Evolutionary conservation across 495 filamentous ascomycete genomes (phyloP).

Genomic region (Chaetomium fimeti): DNA sequence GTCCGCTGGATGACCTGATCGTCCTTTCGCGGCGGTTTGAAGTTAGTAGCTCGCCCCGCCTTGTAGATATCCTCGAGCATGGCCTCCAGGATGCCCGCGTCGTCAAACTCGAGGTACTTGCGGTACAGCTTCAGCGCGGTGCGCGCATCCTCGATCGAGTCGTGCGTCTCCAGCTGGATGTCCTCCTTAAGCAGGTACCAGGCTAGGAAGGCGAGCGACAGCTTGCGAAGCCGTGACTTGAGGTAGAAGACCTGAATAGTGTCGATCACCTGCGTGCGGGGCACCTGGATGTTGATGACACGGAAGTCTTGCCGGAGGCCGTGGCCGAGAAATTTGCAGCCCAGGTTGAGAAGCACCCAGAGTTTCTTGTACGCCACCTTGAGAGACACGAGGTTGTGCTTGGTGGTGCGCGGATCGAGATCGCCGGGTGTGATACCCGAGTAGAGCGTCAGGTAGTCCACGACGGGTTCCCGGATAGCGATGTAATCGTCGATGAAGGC

Average conservation of each 20-base stretch:
- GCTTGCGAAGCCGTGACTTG: conserved; percentile 64
- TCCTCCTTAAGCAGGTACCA: conserved; percentile 84
- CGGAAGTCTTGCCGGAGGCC: conserved; percentile 92
- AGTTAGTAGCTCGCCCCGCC: conserved; percentile 67
- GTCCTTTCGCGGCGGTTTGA: conserved; percentile 62
- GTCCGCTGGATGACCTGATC: conserved; percentile 29
- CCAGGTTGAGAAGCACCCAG: conserved; percentile 92
- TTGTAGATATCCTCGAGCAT: conserved; percentile 82
- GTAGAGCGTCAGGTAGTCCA: conserved; percentile 91
- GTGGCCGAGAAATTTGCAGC: conserved; percentile 91
- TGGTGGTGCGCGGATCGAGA: conserved; percentile 68
- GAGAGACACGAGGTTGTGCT: conserved; percentile 77
- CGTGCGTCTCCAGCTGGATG: conserved; percentile 87
- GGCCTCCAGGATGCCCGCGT: conserved; percentile 73
- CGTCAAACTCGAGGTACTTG: conserved; percentile 84
- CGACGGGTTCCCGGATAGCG: conserved; percentile 80
- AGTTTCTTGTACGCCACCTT: conserved; percentile 97
- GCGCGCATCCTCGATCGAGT: conserved; percentile 88
- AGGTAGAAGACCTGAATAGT: conserved; percentile 85
- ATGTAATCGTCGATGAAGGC: conserved; percentile 99
- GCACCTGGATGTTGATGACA: conserved; percentile 95
- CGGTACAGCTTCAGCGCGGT: conserved; percentile 86
- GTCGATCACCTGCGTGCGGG: conserved; percentile 86
- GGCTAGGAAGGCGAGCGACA: conserved; percentile 84
- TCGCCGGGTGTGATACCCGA: conserved; percentile 87